Evolutionary conservation across 345 rosid species (phyloP), one percentile per base, ranked within the genome.

Genomic region (Garcia nutans): DNA sequence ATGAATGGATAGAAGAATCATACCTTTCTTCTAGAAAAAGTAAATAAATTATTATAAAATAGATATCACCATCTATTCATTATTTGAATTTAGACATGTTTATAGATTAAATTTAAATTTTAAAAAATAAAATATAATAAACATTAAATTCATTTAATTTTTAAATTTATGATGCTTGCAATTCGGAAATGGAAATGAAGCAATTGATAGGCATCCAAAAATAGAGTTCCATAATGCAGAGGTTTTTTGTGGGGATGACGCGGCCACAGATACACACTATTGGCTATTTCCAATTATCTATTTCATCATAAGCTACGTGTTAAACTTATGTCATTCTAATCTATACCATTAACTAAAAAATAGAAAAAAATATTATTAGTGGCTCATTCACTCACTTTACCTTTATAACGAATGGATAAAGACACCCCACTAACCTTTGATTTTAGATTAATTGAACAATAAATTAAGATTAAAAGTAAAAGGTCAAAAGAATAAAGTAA

Each of bases 341-440:
- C 41, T n/a, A 31, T 4, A 41, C 10, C 11, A 64, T 17, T 6
- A 19, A 66, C 3, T 22, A 1, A 22, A 33, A 11, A 37, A 37
- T 37, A 37, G 3, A 3, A n/a, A 72, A 57, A 71, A 71, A 23
- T 23, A 22, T 76, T 37, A 37, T 66, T 1, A 71, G 81, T 83
- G 83, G 74, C 26, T 28, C 60, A 61, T 56, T 77, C 85, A 83
- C 81, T 77, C 85, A 83, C 81, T 66, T 42, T 23, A 15, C 68
- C 60, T 76, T 73, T 66, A 1, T 6, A 4, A 23, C 23, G 3
- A 19, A 69, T 72, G 13, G 56, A 75, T 50, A 5, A 8, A 11
- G 57, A 54, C 49, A 37, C 61, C 62, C 26, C 28, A 69, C 59
- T 54, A 42, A 15, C 8, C 23, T 49, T 24, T 13, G 20, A 47